Evolutionary conservation across 106 monocot genomes (phyloP), one percentile per base, ranked within the genome.

Genomic region (Chionographis japonica): DNA sequence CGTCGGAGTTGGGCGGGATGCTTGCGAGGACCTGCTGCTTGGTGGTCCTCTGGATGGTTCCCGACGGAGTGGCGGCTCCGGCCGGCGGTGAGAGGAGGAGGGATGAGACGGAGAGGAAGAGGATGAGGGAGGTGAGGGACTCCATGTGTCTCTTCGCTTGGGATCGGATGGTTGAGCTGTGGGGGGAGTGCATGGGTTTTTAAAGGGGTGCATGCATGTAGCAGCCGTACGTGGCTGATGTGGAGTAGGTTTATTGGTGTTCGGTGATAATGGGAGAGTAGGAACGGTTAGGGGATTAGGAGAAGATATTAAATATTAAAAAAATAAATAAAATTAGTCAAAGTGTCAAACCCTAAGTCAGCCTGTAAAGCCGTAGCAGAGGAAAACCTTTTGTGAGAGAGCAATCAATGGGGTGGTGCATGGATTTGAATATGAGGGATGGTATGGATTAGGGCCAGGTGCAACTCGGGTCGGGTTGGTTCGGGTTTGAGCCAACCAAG

Each of bases 21-120:
- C 52, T 74, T 10, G 77, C 83, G 4, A 93, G 70, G 67, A 93
- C 75, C 41, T 84, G 84, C 72, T 93, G 93, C 70, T 84, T 84
- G 2, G 66, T 74, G 20, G 64, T 53, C 20, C 92, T 83, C 37
- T 74, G 10, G 68, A 93, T 86, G 5, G 81, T 79, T 20, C 92
- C 88, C 0, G 62, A 40, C 8, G 65, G 68, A 4, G n/a, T 13
- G 8, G 72, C 19, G 16, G 57, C 57, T 3, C 36, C 49, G 14
- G 37, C 54, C 15, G 8, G 46, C 8, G 51, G 54, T 4, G 5
- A 53, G 55, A 40, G 67, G 11, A 54, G 9, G 38, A 17, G 9
- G 39, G 37, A 37, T 35, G 59, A 62, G 67, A 72, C 20, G 62
- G 11, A 6, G 36, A 37, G 18, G 71, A 3, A 51, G 66, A 63